Percentiles rank a stretch among this genome's conserved stretches.
Conservation (phyloP, 176 grass and related monocot genomes). For the Oryza officinalis region DNA sequence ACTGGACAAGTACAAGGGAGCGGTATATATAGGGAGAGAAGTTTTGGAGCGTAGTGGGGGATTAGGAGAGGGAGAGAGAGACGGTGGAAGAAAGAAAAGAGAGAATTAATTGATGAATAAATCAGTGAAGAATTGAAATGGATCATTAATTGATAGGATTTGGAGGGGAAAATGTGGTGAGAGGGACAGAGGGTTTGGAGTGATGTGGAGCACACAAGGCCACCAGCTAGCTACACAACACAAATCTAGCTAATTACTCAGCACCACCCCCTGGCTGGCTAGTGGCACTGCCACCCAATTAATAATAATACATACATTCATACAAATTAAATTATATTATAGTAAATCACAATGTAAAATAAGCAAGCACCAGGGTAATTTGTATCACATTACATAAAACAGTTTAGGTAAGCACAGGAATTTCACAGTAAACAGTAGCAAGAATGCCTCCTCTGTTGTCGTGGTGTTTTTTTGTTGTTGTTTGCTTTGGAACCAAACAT, state of each 20-base stretch:
- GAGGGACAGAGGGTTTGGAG: slow-evolving; percentile 25
- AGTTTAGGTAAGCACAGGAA: too few species aligned
- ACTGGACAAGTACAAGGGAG: slow-evolving; percentile 36
- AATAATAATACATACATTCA: slow-evolving; percentile 25
- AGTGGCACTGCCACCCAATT: slow-evolving; percentile 41
- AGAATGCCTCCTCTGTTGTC: too few species aligned
- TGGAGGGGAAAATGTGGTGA: neutral
- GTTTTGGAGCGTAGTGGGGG: slow-evolving; percentile 45
- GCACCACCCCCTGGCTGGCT: neutral
- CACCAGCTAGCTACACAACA: slow-evolving; percentile 34
- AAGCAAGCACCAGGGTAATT: neutral
- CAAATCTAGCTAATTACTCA: slow-evolving; percentile 28
- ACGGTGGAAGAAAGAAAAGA: neutral
- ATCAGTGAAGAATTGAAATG: neutral
- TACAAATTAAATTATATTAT: neutral
- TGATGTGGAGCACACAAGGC: slow-evolving; percentile 48
- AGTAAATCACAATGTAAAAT: too few species aligned
- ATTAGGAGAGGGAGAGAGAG: neutral
- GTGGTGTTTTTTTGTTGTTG: too few species aligned
- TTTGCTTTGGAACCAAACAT: too few species aligned
- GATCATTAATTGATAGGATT: neutral
- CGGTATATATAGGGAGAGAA: slow-evolving; percentile 46
- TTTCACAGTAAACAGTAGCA: too few species aligned
- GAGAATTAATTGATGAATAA: neutral
- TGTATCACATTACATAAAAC: neutral